phyloP scores from a whole-genome alignment of 2,329 filamentous ascomycete genomes.

The Fusarium tjaetaba region DNA sequence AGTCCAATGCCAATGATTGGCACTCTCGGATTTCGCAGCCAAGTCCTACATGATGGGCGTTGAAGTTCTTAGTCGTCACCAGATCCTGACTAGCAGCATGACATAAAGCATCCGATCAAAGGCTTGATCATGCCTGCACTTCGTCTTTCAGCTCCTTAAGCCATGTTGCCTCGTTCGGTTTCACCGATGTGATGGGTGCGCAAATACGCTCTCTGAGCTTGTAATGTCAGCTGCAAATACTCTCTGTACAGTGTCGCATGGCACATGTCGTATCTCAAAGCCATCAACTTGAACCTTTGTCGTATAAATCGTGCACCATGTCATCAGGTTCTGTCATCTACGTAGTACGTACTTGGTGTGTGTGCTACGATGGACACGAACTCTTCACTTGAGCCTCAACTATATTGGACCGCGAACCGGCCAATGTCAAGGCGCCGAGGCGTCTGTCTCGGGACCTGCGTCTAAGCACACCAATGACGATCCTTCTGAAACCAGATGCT shows the following conservation, averaged over 20 bases:
- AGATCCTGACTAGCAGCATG: not conserved
- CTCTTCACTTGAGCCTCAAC: not conserved
- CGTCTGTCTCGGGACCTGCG: not conserved
- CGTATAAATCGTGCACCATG: not conserved
- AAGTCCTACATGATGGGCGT: too few relatives aligned
- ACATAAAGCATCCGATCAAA: not conserved
- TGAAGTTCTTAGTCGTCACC: not conserved
- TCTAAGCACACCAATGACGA: not conserved
- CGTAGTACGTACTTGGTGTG: not conserved
- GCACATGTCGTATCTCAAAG: not conserved
- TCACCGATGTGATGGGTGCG: not conserved
- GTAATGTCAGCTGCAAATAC: not conserved
- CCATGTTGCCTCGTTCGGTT: not conserved
- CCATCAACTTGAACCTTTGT: not conserved
- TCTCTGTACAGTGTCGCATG: not conserved
- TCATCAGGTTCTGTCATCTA: not conserved
- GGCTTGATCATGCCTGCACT: not conserved
- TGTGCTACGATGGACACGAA: not conserved
- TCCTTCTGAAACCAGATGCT: not conserved
- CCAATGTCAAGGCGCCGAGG: not conserved
- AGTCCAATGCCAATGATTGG: not conserved
- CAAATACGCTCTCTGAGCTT: not conserved
- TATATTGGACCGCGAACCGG: not conserved
- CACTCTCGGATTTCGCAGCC: not conserved
- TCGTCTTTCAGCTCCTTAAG: not conserved